Percentiles rank a stretch among this genome's conserved stretches.
These are phyloP conservation scores for Diplocarpon mali DNA, from an alignment of 2,329 filamentous ascomycete species.

Conservation along the genomic window DNA sequence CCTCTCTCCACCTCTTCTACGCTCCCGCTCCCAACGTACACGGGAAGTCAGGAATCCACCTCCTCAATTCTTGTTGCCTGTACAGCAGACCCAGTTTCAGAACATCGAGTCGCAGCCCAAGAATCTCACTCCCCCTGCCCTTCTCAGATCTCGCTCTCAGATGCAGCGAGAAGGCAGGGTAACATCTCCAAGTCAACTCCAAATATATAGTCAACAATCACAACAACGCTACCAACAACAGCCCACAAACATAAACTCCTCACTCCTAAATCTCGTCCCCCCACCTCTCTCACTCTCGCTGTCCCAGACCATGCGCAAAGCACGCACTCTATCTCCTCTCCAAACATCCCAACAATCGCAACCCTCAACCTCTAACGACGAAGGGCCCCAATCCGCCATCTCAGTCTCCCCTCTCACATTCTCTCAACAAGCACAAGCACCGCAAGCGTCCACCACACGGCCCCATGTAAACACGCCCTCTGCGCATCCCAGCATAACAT, in stretches of 20 bases:
- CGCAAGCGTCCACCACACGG: background rate
- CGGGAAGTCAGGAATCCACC: background rate
- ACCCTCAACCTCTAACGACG: background rate
- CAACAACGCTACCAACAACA: background rate
- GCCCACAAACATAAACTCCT: background rate
- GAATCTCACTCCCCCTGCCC: background rate
- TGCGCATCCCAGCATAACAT: conserved; percentile 4
- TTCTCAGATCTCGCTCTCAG: background rate
- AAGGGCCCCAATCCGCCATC: background rate
- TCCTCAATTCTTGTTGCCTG: background rate
- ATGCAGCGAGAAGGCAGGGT: background rate
- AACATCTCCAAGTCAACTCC: background rate
- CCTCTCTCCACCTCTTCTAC: conserved; percentile 2
- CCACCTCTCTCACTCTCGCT: too few relatives aligned
- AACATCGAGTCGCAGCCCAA: background rate
- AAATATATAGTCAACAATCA: background rate
- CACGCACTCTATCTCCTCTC: background rate
- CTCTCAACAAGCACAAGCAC: background rate
- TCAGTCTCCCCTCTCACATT: background rate
- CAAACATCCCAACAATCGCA: background rate
- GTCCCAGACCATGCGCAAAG: background rate
- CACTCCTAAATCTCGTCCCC: background rate
- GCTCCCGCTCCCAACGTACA: background rate
- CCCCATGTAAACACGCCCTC: background rate
- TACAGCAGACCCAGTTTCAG: background rate